phyloP scores from a whole-genome alignment of 1,284 basidiomycete genomes.

The Stereum hirsutum region DNA sequence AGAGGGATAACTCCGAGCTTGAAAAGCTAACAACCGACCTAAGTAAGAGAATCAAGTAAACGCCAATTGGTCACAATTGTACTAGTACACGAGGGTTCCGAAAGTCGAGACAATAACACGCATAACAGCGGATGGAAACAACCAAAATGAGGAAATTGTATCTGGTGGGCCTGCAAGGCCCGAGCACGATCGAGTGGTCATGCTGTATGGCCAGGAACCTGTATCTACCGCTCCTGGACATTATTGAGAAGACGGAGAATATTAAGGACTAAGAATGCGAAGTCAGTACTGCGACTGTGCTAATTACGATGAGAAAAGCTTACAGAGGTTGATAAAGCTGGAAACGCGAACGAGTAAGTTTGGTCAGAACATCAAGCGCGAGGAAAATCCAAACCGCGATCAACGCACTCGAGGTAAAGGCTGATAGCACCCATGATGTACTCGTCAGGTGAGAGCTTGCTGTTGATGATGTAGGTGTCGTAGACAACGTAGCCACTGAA shows the following conservation, averaged over 20 bases:
- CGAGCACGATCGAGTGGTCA: too few species aligned
- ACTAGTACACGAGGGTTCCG: too few species aligned
- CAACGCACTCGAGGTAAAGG: conserved; percentile 73
- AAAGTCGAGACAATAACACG: too few species aligned
- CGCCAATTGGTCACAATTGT: too few species aligned
- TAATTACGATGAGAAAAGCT: background rate
- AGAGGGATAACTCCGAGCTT: too few species aligned
- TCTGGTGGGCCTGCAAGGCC: too few species aligned
- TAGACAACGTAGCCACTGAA: conserved; percentile 83
- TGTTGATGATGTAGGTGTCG: conserved; percentile 82
- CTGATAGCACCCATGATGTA: conserved; percentile 81
- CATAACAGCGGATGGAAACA: too few species aligned
- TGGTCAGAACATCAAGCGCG: background rate
- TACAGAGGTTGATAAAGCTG: conserved; percentile 58
- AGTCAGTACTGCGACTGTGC: background rate
- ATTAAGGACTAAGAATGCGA: conserved; percentile 39
- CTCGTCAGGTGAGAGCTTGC: conserved; percentile 76
- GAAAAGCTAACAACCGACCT: too few species aligned
- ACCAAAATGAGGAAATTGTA: too few species aligned
- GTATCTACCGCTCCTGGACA: conserved; percentile 28
- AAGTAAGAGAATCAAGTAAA: too few species aligned
- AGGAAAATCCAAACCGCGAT: conserved; percentile 4
- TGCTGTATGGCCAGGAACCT: too few species aligned
- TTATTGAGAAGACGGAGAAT: conserved; percentile 68
- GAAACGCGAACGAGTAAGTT: background rate